These are phyloP conservation scores for Leccinum longicurvipes DNA, from an alignment of 768 basidiomycete genomes.

Conservation along the genomic window DNA sequence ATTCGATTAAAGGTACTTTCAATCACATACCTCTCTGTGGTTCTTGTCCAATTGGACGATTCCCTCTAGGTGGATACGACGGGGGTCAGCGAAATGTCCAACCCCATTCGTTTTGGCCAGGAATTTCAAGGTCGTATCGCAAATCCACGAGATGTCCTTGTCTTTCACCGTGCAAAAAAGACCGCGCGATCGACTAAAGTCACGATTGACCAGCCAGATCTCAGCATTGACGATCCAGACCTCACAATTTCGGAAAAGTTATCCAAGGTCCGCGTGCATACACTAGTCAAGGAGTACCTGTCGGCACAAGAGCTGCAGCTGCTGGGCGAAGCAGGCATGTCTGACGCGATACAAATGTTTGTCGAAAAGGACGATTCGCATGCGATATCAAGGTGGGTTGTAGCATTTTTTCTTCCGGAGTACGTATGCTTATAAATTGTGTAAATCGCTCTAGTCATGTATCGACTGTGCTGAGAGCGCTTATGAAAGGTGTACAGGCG, in stretches of 20 bases:
- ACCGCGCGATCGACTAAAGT: slow-evolving; percentile 47
- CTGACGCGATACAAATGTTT: slow-evolving; percentile 90
- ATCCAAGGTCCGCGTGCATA: slow-evolving; percentile 78
- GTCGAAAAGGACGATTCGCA: slow-evolving; percentile 97
- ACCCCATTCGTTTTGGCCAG: slow-evolving; percentile 95
- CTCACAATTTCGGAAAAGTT: slow-evolving; percentile 68
- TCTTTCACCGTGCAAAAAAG: slow-evolving; percentile 84
- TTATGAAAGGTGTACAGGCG: slow-evolving; percentile 69
- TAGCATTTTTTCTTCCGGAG: background rate
- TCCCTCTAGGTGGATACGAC: slow-evolving; percentile 77
- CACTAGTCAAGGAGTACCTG: slow-evolving; percentile 89
- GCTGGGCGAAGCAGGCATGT: slow-evolving; percentile 86
- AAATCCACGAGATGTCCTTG: slow-evolving; percentile 90
- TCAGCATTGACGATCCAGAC: slow-evolving; percentile 76
- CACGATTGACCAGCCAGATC: slow-evolving; percentile 69
- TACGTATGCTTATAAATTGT: background rate
- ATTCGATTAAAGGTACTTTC: slow-evolving; percentile 70
- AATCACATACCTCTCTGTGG: background rate
- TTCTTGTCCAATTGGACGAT: background rate
- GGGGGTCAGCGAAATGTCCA: slow-evolving; percentile 86
- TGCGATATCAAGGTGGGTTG: slow-evolving; percentile 79
- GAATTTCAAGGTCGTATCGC: slow-evolving; percentile 89
- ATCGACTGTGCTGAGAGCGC: slow-evolving; percentile 46
- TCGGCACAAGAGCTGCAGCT: slow-evolving; percentile 91
- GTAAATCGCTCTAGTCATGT: slow-evolving; percentile 56